phyloP scores from a whole-genome alignment of 495 filamentous ascomycete genomes.

The Annulohypoxylon moriforme region DNA sequence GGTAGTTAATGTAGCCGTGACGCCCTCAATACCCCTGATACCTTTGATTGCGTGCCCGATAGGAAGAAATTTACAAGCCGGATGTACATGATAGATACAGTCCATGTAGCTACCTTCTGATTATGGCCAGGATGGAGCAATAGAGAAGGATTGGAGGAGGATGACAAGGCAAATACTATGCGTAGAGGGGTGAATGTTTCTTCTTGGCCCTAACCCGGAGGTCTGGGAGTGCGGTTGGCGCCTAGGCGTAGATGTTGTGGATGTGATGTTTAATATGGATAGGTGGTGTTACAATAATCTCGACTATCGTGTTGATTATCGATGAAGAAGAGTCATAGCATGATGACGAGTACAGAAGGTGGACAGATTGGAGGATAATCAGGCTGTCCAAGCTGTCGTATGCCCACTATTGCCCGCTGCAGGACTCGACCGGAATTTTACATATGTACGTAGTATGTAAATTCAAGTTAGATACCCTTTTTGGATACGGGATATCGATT shows the following conservation, averaged over 20 bases:
- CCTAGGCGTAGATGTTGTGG: constrained; percentile 34
- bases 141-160: constrained; percentile 16
- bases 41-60: constrained; percentile 36
- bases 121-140: constrained; percentile 29
- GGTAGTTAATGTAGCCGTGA: constrained; percentile 43
- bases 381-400: constrained; percentile 23
- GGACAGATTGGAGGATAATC: background rate
- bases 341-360: constrained; percentile 14
- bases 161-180: constrained; percentile 21
- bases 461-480: constrained; percentile 28
- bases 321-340: background rate
- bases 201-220: constrained; percentile 46
- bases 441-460: background rate
- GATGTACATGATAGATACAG: constrained; percentile 21
- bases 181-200: constrained; percentile 39
- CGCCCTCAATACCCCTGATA: constrained; percentile 14
- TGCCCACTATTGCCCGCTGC: constrained; percentile 13
- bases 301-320: constrained; percentile 19
- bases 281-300: constrained; percentile 23
- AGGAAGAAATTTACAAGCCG: constrained; percentile 40
- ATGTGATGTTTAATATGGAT: constrained; percentile 15
- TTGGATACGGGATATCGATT: constrained; percentile 42
- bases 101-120: constrained; percentile 35
- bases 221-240: constrained; percentile 44
- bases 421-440: constrained; percentile 24